A percentile compares a stretch with the other conserved stretches of the same genome.
Conservation (phyloP, 495 filamentous ascomycete species). For the Aspergillus coremiiformis region DNA sequence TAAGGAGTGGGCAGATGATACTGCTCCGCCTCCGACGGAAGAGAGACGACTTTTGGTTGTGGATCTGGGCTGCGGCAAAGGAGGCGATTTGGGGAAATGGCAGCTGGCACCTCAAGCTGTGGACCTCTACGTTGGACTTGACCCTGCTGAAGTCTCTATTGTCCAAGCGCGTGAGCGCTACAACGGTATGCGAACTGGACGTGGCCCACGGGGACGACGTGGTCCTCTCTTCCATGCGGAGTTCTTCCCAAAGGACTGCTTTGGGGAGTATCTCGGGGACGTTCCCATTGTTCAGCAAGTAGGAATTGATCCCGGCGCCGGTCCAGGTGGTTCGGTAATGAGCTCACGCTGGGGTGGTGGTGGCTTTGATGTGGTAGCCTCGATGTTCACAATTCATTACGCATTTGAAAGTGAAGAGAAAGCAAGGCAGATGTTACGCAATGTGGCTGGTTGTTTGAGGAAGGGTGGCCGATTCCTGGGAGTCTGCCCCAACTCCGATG, state of each 20-base stretch:
- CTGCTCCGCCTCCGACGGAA: slow-evolving; percentile 35
- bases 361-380: slow-evolving; percentile 91
- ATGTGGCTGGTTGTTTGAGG: slow-evolving; percentile 81
- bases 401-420: slow-evolving; percentile 90
- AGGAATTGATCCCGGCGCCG: slow-evolving; percentile 66
- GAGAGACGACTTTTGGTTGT: slow-evolving; percentile 63
- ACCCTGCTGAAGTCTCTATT: slow-evolving; percentile 86
- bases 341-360: slow-evolving; percentile 58
- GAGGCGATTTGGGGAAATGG: slow-evolving; percentile 94
- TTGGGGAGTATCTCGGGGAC: slow-evolving; percentile 68
- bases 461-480: slow-evolving; percentile 93
- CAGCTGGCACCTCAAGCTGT: slow-evolving; percentile 78
- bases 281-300: slow-evolving; percentile 72
- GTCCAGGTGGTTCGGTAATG: slow-evolving; percentile 49
- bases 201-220: slow-evolving; percentile 47
- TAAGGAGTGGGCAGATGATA: slow-evolving; percentile 47
- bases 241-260: slow-evolving; percentile 86
- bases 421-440: slow-evolving; percentile 83
- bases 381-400: slow-evolving; percentile 99
- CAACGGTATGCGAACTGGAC: slow-evolving; percentile 58
- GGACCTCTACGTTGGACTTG: slow-evolving; percentile 83
- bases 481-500: slow-evolving; percentile 86
- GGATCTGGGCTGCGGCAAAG: slow-evolving; percentile 94
- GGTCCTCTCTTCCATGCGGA: slow-evolving; percentile 70
- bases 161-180: slow-evolving; percentile 84